Conservation (phyloP, 164 flowering plant species). For the Aristolochia californica region DNA sequence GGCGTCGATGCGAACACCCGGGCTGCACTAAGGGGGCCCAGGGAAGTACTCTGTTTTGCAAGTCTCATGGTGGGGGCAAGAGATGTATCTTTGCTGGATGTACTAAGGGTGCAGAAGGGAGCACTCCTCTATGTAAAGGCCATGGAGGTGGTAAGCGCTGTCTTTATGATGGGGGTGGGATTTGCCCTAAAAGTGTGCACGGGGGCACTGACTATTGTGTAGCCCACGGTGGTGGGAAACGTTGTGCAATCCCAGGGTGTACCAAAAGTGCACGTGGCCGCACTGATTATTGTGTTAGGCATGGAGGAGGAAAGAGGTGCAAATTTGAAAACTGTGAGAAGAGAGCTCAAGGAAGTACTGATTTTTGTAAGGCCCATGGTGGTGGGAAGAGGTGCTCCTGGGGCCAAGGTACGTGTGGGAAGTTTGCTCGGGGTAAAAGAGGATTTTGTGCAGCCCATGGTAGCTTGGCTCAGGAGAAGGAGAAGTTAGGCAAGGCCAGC, state of each 20-base stretch:
- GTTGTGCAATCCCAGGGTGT: constrained; percentile 71
- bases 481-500: constrained; percentile 20
- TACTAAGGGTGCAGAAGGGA: constrained; percentile 90
- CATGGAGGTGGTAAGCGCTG: constrained; percentile 96
- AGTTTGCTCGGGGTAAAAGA: constrained; percentile 79
- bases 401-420: constrained; percentile 63
- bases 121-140: constrained; percentile 82
- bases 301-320: constrained; percentile 91
- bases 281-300: constrained; percentile 75
- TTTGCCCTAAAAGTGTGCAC: constrained; percentile 85
- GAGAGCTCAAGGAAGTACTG: constrained; percentile 95
- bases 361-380: constrained; percentile 92
- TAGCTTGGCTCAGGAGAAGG: constrained; percentile 39
- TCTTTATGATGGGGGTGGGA: constrained; percentile 71
- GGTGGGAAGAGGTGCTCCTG: constrained; percentile 81
- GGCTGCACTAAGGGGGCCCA: constrained; percentile 78
- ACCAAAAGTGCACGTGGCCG: constrained; percentile 87
- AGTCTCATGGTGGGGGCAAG: constrained; percentile 92
- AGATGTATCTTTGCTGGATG: constrained; percentile 81
- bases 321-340: constrained; percentile 53
- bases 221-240: constrained; percentile 86
- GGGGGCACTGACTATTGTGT: constrained; percentile 87
- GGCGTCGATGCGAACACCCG: constrained; percentile 53
- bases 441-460: constrained; percentile 79
- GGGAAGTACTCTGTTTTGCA: constrained; percentile 68